phyloP scores from a whole-genome alignment of 805 yeast species.

The Kockiozyma suomiensis region DNA sequence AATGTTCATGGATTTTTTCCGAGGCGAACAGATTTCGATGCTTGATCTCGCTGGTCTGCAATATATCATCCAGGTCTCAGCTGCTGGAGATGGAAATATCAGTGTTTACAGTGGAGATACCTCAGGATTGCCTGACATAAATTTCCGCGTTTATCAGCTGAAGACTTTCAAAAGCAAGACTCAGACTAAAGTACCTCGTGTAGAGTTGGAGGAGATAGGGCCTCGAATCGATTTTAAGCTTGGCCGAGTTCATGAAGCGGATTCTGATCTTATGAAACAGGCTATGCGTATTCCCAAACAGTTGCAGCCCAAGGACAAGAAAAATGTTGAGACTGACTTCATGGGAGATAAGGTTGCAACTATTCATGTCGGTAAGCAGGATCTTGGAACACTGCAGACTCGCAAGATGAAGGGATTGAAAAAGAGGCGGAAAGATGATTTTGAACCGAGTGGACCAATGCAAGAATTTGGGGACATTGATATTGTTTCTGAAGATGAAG shows the following conservation, averaged over 20 bases:
- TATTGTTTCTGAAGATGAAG: conserved; percentile 36
- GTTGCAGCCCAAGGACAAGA: conserved; percentile 76
- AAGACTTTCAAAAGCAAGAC: conserved; percentile 68
- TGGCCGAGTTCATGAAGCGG: conserved; percentile 81
- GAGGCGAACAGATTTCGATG: conserved; percentile 53
- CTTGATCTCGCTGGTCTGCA: conserved; percentile 96
- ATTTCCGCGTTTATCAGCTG: conserved; percentile 88
- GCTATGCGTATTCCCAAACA: conserved; percentile 81
- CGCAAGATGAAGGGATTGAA: conserved; percentile 99
- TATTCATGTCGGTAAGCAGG: conserved; percentile 95
- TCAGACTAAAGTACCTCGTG: conserved; percentile 88
- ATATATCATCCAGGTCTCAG: conserved; percentile 79
- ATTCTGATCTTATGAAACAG: conserved; percentile 87
- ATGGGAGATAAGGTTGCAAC: conserved; percentile 98
- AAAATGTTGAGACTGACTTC: conserved; percentile 82
- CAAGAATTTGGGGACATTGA: conserved; percentile 36
- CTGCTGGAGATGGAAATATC: conserved; percentile 54
- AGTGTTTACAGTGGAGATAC: conserved; percentile 28
- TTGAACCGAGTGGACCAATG: conserved; percentile 46
- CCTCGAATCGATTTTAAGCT: conserved; percentile 92
- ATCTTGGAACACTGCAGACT: conserved; percentile 84
- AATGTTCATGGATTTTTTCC: conserved; percentile 83
- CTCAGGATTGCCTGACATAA: conserved; percentile 63
- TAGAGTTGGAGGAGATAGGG: conserved; percentile 92
- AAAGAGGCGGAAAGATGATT: conserved; percentile 56